Evolutionary conservation across 176 grass and related monocot species (phyloP), one percentile per base, ranked within the genome.

Genomic region (Oryza brachyantha): DNA sequence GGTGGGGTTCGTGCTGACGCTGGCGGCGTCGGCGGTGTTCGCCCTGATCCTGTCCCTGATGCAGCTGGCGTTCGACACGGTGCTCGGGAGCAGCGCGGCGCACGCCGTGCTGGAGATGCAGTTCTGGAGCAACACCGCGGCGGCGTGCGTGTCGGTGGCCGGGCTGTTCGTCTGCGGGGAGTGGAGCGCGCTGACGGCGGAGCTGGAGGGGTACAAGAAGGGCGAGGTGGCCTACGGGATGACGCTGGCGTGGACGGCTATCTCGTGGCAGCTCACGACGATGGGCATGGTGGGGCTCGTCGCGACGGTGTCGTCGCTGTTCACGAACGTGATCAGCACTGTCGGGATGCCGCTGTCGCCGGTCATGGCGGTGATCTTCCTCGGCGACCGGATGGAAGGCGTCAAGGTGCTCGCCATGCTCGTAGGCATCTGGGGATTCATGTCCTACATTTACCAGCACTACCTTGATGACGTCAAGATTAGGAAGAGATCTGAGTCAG

Each of bases 281-380:
- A 80, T 94, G 73, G 92, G 95, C 39, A 35, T 90, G n/a, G 59
- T 92, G 65, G 87, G 90, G 3, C 84, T 98, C 28, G 50, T 98
- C 41, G 91, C 86, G 1, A 3, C 74, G 61, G 87, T 91, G 45
- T 98, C 95, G 13, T 92, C 92, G 21, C 68, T 98, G n/a, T 98
- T 98, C 82, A 88, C 92, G 58, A 98, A 98, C 84, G 88, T 89
- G 43, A 92, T 98, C 79, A 79, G 86, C 81, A 89, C 88, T 0
- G 39, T 93, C 16, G 90, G 42, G n/a, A 72, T 85, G 77, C 90
- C 88, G 31, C 50, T 98, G 13, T 40, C 81, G 31, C 92, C 96
- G 0, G 35, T 95, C 22, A 67, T 98, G 26, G 90, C 92, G 3
- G 90, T 91, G 6, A 83, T 98, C 41, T 86, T 98, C 83, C 89